Evolutionary conservation across 371 early-diverging fungal genomes (phyloP).

Genomic region (Mucor plumbeus): DNA sequence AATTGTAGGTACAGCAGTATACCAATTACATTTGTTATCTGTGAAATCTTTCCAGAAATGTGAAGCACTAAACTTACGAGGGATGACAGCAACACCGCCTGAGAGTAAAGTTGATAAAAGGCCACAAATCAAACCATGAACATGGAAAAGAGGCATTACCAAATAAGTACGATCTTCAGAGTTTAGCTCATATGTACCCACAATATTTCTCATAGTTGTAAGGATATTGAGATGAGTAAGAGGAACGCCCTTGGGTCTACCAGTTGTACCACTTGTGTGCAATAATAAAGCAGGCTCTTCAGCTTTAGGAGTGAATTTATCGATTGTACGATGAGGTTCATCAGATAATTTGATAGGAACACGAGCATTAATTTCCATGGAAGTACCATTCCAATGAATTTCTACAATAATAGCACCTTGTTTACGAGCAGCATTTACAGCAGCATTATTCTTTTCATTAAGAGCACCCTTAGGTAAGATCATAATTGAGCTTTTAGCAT

Average conservation of each 20-base stretch:
- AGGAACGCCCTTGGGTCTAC: constrained; percentile 87
- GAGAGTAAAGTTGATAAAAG: constrained; percentile 75
- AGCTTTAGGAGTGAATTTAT: constrained; percentile 44
- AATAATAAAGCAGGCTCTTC: constrained; percentile 74
- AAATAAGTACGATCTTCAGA: constrained; percentile 69
- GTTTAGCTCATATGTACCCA: constrained; percentile 68
- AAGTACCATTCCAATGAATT: constrained; percentile 56
- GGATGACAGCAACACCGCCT: constrained; percentile 82
- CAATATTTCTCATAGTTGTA: constrained; percentile 77
- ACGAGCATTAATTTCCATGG: constrained; percentile 33
- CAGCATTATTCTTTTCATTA: constrained; percentile 54
- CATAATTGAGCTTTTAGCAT: constrained; percentile 67
- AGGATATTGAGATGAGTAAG: constrained; percentile 82
- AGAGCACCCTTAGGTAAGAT: constrained; percentile 64
- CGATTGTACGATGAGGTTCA: constrained; percentile 21
- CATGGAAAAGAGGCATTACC: constrained; percentile 95
- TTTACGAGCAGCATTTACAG: constrained; percentile 67
- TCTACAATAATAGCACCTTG: constrained; percentile 62
- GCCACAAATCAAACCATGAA: constrained; percentile 87
- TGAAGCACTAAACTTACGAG: constrained; percentile 80
- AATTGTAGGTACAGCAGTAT: constrained; percentile 90
- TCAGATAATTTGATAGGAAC: constrained; percentile 14
- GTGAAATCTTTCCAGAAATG: constrained; percentile 80
- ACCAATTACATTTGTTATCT: constrained; percentile 72
- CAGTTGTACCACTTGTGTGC: constrained; percentile 88